Percentiles rank a stretch among this genome's conserved stretches.
Evolutionary conservation across 1,284 basidiomycete species (phyloP).

Genomic region (Stygiomarasmius scandens): DNA sequence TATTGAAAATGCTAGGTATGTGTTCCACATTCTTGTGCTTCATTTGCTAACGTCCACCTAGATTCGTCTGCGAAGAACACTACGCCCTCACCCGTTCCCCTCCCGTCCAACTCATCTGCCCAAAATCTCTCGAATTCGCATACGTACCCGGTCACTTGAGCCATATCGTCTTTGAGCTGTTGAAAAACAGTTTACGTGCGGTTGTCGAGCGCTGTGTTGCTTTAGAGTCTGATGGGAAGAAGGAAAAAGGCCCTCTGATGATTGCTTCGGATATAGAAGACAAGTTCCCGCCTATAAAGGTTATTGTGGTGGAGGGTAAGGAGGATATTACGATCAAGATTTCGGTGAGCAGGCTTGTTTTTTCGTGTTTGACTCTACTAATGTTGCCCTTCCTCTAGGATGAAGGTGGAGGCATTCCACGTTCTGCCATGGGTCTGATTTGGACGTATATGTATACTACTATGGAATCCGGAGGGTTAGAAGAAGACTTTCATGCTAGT

Average conservation of each 20-base stretch:
- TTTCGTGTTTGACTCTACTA: neutral
- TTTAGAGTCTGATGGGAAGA: conserved; percentile 46
- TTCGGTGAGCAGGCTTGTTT: conserved; percentile 32
- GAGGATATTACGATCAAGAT: conserved; percentile 99
- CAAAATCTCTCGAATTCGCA: conserved; percentile 84
- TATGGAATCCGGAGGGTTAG: conserved; percentile 69
- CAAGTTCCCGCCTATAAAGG: conserved; percentile 89
- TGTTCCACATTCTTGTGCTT: neutral
- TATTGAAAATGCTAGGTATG: conserved; percentile 85
- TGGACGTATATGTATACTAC: conserved; percentile 99
- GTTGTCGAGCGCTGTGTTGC: conserved; percentile 77
- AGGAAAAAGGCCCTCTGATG: conserved; percentile 45
- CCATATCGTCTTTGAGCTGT: conserved; percentile 97
- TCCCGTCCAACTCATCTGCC: conserved; percentile 96
- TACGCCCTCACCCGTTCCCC: conserved; percentile 96
- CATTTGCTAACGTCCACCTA: neutral
- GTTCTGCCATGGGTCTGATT: conserved; percentile 92
- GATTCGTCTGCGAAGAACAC: conserved; percentile 98
- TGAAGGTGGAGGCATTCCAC: conserved; percentile 95
- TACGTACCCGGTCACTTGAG: conserved; percentile 97
- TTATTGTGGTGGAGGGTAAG: conserved; percentile 90
- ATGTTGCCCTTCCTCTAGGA: conserved; percentile 37
- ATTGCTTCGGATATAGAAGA: conserved; percentile 48
- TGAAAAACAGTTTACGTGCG: conserved; percentile 97
- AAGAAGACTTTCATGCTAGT: conserved; percentile 80